Base-by-base conservation (phyloP, 148 eudicot species). In the Camellia japonica region DNA sequence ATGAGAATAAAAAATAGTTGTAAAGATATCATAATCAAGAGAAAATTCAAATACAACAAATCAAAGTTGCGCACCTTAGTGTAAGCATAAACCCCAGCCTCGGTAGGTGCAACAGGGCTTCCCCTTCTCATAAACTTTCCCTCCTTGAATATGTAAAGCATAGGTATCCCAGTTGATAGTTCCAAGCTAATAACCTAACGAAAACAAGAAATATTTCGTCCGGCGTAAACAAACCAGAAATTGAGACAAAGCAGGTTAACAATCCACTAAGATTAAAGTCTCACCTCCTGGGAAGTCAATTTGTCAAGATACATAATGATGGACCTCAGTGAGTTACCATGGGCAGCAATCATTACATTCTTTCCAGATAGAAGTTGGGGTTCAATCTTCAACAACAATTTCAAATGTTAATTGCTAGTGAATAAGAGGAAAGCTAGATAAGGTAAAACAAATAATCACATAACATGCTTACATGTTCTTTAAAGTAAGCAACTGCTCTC, bases 241-340 rank as follows among this genome's bases (percentile, higher is more conserved):
- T 64, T 2, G 59, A 3, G 51, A 30, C 2, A 62, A 82, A 47
- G 19, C 51, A 73, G 49, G 42, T 20, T 16, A 55, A n/a, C 43
- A 49, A 30, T n/a, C 61, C 49, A 74, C 19, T 13, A 52, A 41
- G 78, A 75, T 52, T 42, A 38, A 74, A 66, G 38, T 59, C 79
- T 81, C 73, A 93, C 99, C 97, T 96, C 98, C 86, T 92, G 91
- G 52, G 97, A 92, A 74, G 98, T 91, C 78, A 96, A 89, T 80
- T 90, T 86, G 86, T 93, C 99, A 52, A 96, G 93, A 84, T 96
- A 93, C 99, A 96, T 96, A 66, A 96, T 96, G 55, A 96, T 96
- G 67, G 99, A 93, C 88, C 99, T 88, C 84, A 96, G 88, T 42
- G 98, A 96, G 82, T 96, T 96, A 65, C 98, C 99, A 83, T 96